Evolutionary conservation across 176 grass and related monocot species (phyloP).

Genomic region (Secale cereale): DNA sequence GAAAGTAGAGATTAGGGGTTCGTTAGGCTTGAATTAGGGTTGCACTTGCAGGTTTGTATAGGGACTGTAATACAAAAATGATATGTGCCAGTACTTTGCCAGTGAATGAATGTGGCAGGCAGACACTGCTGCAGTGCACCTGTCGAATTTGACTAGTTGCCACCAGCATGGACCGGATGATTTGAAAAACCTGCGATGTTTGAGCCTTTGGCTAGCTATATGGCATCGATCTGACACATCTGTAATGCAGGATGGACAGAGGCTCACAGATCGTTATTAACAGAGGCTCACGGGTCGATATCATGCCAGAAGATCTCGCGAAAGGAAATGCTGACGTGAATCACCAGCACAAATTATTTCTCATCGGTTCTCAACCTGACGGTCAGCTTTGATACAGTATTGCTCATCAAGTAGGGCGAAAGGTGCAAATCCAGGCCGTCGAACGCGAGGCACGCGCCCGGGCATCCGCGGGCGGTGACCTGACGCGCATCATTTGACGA

Average conservation of each 20-base stretch:
- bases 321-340: neutral
- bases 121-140: constrained; percentile 11
- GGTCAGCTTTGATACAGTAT: neutral
- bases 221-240: neutral
- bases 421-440: no score
- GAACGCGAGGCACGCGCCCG: no score
- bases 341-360: neutral
- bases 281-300: no score
- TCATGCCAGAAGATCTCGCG: neutral
- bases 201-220: neutral
- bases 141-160: constrained; percentile 31
- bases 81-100: neutral
- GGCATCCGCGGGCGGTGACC: no score
- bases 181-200: constrained; percentile 31
- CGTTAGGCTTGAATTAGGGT: neutral
- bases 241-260: neutral
- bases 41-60: neutral
- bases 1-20: neutral
- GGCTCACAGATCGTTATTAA: neutral
- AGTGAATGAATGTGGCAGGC: constrained; percentile 1
- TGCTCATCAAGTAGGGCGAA: neutral
- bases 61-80: neutral
- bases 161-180: constrained; percentile 8
- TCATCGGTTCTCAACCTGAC: neutral
- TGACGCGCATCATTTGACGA: no score